Evolutionary conservation across 768 basidiomycete species (phyloP), one percentile per base, ranked within the genome.

Genomic region (Bullera alba): DNA sequence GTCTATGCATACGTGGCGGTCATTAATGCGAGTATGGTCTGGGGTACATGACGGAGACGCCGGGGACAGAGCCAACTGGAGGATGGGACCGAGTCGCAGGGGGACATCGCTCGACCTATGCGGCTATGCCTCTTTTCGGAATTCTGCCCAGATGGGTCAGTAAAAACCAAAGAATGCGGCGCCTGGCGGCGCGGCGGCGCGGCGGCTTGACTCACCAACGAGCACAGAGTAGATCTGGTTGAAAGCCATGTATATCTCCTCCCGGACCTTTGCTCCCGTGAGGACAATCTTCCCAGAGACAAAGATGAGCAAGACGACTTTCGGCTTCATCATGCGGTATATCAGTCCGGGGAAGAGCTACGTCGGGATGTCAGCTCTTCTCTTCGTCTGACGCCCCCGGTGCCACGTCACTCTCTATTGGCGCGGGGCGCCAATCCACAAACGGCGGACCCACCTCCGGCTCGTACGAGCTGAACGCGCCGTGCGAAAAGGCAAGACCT

Each of bases 221-320:
- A 99, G 74, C 77, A 97, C 93, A 53, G 93, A 93, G 75, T 99
- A 99, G 51, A 99, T 99, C 52, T 89, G 89, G 77, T 96, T 96
- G 84, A 99, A 99, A 22, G 95, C 95, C 29, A 89, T 90, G 72
- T 99, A 97, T 59, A 97, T 97, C 80, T 99, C 93, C 77, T 96
- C 92, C 75, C 95, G 81, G 75, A 96, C 95, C 85, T 99, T 99
- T 27, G 95, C 95, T 72, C 95, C 95, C 23, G 95, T 97, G 70
- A 99, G 76, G 50, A 99, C 95, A 63, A 97, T 97, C 79, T 97
- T 99, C 27, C 95, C 95, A 22, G 92, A 96, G 12, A 97, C 95
- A 76, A 99, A 99, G 66, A 99, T 97, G 45, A 99, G 79, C 35
- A 99, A 77, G 34, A 99, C 95, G 57, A 99, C 95, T 76, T 99